These are phyloP conservation scores for Daedaleopsis sinensis DNA, from an alignment of 768 basidiomycete genomes.

Conservation along the genomic window DNA sequence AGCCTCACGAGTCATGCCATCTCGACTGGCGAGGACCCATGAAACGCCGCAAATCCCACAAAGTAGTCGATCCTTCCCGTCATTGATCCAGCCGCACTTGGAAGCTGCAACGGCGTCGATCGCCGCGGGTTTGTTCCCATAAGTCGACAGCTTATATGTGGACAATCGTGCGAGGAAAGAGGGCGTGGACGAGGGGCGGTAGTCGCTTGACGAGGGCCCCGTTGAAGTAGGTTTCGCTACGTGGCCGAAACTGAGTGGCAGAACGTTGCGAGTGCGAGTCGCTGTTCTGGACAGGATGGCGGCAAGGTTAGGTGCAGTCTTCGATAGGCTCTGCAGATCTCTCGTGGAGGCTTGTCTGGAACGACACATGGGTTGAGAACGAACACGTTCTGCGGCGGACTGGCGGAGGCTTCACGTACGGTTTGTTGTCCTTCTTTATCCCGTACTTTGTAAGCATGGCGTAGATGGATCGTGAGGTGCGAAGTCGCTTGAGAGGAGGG, in stretches of 20 bases:
- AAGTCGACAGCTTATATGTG: constrained; percentile 80
- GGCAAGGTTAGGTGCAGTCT: constrained; percentile 67
- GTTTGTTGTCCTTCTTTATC: constrained; percentile 52
- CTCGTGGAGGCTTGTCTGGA: constrained; percentile 23
- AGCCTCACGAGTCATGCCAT: constrained; percentile 76
- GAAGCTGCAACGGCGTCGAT: constrained; percentile 82
- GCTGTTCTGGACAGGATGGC: constrained; percentile 74
- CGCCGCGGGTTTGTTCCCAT: constrained; percentile 72
- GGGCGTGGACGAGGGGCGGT: constrained; percentile 75
- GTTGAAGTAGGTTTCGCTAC: constrained; percentile 30
- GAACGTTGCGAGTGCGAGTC: constrained; percentile 52
- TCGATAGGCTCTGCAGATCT: constrained; percentile 43
- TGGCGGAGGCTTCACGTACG: constrained; percentile 28
- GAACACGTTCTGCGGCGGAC: neutral
- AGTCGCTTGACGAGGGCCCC: constrained; percentile 53
- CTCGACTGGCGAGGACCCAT: constrained; percentile 72
- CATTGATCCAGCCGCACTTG: constrained; percentile 83
- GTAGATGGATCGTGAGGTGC: constrained; percentile 64
- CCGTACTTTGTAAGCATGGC: constrained; percentile 81
- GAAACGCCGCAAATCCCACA: constrained; percentile 73
- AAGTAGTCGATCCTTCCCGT: constrained; percentile 77
- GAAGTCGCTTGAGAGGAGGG: constrained; percentile 55
- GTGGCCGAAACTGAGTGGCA: constrained; percentile 47
- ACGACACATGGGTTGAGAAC: constrained; percentile 9
- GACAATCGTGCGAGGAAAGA: constrained; percentile 75